These are phyloP conservation scores for Ambrosiella cleistominuta DNA, from an alignment of 2,329 filamentous ascomycete species.

Conservation along the genomic window DNA sequence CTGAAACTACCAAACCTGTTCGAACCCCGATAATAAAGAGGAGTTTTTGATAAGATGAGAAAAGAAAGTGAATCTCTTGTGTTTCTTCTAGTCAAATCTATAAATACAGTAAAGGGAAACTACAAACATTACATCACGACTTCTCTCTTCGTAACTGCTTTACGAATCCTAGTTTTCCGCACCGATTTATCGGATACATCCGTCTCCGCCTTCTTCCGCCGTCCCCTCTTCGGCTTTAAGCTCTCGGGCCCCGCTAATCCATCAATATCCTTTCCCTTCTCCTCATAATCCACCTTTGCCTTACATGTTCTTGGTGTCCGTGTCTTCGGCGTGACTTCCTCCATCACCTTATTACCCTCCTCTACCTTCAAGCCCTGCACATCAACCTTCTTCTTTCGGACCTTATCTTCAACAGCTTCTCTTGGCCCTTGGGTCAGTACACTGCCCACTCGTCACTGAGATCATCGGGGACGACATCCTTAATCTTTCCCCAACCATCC, in stretches of 20 bases:
- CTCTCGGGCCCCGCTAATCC: background rate
- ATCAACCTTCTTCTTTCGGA: slow-evolving; percentile 31
- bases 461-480: slow-evolving; percentile 56
- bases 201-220: background rate
- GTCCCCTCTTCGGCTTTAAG: background rate
- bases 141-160: background rate
- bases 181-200: background rate
- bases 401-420: slow-evolving; percentile 72
- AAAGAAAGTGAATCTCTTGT: background rate
- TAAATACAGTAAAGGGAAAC: background rate
- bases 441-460: slow-evolving; percentile 11
- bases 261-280: background rate
- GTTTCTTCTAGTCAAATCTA: background rate
- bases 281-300: background rate
- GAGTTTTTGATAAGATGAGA: slow-evolving; percentile 6
- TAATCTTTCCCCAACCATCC: slow-evolving; percentile 58
- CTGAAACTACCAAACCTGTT: background rate
- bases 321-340: background rate
- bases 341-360: slow-evolving; percentile 16
- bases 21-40: slow-evolving; percentile 9
- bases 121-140: background rate
- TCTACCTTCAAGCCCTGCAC: slow-evolving; percentile 16
- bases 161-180: background rate
- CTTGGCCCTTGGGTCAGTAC: slow-evolving; percentile 66
- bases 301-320: background rate